Evolutionary conservation across 2,329 filamentous ascomycete species (phyloP), one percentile per base, ranked within the genome.

Genomic region (Penicillium griseofulvum): DNA sequence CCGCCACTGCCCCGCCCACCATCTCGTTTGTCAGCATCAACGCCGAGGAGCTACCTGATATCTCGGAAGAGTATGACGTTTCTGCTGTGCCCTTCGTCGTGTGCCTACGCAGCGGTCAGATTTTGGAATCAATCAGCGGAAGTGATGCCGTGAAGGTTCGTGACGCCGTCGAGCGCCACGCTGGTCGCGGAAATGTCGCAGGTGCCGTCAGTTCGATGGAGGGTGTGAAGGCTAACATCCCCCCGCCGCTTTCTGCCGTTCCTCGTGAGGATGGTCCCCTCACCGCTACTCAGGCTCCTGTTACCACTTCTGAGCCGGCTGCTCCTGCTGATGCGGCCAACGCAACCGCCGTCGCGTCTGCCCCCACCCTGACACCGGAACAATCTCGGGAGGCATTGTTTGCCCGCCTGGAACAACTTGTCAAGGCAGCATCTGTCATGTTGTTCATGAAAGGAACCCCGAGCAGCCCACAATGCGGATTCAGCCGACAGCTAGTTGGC

Each of bases 401-500:
- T 74, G 87, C 88, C 73, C 83, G 93, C 31, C 80, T 99, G 36
- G 83, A 77, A 19, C 89, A 95, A 65, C 82, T 99, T 34, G 93
- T 97, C 63, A 96, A 93, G 78, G 94, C 94, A 5, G 93, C 94
- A 31, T 91, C 92, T 0, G 92, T 99, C 31, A 99, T 99, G 94
- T 81, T 99, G 28, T 99, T 99, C 76, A 96, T 96, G 91, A 96
- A 96, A 79, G 92, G 91, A n/a, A 95, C 90, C 3, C 91, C 91
- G 0, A 90, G 87, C 62, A 83, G 85, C 31, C 91, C 91, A 1
- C 89, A 96, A 74, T 96, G 92, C 69, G 91, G 94, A 2, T 99
- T 99, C 77, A 96, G 90, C 63, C 81, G 93, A 64, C 91, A 97
- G 77, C 79, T 96, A 42, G 94, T 99, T 41, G 86, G 80, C 26